phyloP scores from a whole-genome alignment of 768 basidiomycete species.

The Cyathus striatus region DNA sequence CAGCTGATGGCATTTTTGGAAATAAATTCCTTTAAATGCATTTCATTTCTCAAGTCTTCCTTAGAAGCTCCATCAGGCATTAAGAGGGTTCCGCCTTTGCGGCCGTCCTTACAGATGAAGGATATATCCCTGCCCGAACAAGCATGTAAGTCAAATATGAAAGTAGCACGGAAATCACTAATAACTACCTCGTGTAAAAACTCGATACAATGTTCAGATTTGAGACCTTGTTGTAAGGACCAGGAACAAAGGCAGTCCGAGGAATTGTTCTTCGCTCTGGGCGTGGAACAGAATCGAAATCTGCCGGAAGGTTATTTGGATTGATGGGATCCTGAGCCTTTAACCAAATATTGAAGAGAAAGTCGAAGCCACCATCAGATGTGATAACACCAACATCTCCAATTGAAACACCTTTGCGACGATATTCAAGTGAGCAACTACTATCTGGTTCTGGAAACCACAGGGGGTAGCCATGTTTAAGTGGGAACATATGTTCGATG shows the following conservation, averaged over 20 bases:
- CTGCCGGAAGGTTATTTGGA: not conserved
- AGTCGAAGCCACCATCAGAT: slow-evolving; percentile 8
- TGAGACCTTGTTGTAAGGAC: not conserved
- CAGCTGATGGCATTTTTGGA: not conserved
- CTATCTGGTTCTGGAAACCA: slow-evolving; percentile 3
- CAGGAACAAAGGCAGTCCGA: not conserved
- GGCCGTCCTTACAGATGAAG: not conserved
- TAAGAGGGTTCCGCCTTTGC: slow-evolving; percentile 4
- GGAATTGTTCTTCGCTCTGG: not conserved
- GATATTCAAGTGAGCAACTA: not conserved
- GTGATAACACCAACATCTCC: slow-evolving; percentile 11
- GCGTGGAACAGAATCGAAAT: not conserved
- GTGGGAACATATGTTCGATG: not conserved
- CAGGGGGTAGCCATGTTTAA: slow-evolving; percentile 4
- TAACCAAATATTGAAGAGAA: slow-evolving; percentile 11
- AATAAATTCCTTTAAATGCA: slow-evolving; percentile 1
- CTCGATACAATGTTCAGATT: not conserved
- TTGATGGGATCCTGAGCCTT: slow-evolving; percentile 8
- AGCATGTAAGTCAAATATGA: not conserved
- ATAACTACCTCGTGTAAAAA: not conserved
- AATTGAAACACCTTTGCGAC: slow-evolving; percentile 3
- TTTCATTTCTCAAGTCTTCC: slow-evolving; percentile 2
- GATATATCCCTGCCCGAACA: not conserved
- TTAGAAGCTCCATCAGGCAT: slow-evolving; percentile 9
- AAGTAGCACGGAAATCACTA: not conserved